phyloP scores from a whole-genome alignment of 108 stramenopile species.

The Chaetoceros muelleri region DNA sequence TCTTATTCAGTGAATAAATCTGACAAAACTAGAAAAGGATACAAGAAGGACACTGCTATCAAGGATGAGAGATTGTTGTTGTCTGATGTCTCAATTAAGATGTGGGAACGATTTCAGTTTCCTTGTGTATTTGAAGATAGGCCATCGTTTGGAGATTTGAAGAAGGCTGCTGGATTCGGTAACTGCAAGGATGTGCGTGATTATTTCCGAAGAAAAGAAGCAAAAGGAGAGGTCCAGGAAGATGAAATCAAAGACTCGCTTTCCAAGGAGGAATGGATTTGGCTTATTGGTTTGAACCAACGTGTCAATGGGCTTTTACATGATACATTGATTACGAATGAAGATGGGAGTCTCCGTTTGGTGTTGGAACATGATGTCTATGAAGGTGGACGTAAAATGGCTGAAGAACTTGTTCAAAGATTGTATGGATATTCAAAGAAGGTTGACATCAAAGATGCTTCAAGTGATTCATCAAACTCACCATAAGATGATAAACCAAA shows the following conservation, averaged over 20 bases:
- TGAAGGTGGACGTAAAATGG: constrained; percentile 2
- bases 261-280: constrained; percentile 7
- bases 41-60: constrained; percentile 2
- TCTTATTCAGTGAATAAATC: background rate
- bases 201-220: no score
- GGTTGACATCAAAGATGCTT: constrained; percentile 7
- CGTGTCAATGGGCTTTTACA: constrained; percentile 5
- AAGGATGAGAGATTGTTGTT: constrained; percentile 10
- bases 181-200: no score
- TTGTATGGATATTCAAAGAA: constrained; percentile 6
- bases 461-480: constrained; percentile 7
- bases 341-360: no score
- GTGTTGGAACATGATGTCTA: no score
- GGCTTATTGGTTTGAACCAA: constrained; percentile 10
- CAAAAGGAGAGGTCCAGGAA: constrained; percentile 6
- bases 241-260: constrained; percentile 4
- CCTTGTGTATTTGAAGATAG: no score
- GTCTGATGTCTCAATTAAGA: constrained; percentile 7
- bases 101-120: no score
- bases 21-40: background rate
- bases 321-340: constrained; percentile 5
- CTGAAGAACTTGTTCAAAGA: constrained; percentile 5
- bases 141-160: no score
- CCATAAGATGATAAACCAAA: no score
- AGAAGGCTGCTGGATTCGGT: no score